These are phyloP conservation scores for Erythrobasidium hasegawianum DNA, from an alignment of 1,284 basidiomycete genomes.

Conservation along the genomic window DNA sequence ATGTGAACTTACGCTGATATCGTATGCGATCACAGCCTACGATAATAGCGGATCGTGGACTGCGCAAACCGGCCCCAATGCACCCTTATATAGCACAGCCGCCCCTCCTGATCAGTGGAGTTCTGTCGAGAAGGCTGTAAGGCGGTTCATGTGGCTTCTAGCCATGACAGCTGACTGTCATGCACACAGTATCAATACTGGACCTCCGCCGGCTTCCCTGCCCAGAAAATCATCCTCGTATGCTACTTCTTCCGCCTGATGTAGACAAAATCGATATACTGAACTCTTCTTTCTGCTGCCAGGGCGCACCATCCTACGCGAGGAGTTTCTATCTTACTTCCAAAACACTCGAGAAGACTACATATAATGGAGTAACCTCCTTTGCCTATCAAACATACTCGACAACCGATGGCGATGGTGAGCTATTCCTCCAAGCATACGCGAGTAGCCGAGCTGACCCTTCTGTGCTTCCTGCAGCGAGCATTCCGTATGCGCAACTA, in stretches of 20 bases:
- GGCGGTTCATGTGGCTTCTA: no score
- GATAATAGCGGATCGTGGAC: no score
- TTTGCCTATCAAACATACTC: not conserved
- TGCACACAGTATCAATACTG: conserved; percentile 3
- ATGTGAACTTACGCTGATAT: no score
- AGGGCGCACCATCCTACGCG: conserved; percentile 15
- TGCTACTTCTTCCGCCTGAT: no score
- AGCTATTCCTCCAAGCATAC: no score
- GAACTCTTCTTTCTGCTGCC: no score
- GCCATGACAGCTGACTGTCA: no score
- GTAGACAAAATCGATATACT: no score
- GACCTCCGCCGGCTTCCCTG: conserved; percentile 26
- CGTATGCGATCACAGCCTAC: no score
- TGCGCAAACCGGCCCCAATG: no score
- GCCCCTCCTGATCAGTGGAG: not conserved
- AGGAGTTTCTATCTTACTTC: not conserved
- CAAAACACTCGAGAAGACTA: not conserved
- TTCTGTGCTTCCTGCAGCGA: not conserved
- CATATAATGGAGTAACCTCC: conserved; percentile 2
- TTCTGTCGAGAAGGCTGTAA: not conserved
- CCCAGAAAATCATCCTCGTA: conserved; percentile 11
- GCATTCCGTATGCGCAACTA: not conserved
- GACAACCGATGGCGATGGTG: not conserved
- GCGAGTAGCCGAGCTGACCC: no score
- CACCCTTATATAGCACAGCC: no score